Conservation (phyloP, 768 basidiomycete species). For the Phlebiopsis gigantea region DNA sequence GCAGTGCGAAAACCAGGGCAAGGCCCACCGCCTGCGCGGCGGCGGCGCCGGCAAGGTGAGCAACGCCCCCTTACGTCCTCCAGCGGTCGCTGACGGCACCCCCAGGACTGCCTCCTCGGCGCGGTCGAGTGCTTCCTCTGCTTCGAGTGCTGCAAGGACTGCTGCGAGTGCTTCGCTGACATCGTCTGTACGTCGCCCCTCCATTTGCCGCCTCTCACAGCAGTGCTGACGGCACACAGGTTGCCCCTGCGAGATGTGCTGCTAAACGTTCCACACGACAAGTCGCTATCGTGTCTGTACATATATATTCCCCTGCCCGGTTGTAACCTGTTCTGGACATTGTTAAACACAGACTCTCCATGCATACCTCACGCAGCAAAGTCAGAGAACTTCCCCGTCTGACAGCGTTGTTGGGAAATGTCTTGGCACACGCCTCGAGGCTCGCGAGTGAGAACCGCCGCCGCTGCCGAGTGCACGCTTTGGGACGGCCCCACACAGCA, state of each 20-base stretch:
- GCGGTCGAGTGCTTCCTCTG: slow-evolving; percentile 64
- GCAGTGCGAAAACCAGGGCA: slow-evolving; percentile 34
- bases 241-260: slow-evolving; percentile 79
- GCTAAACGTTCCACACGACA: slow-evolving; percentile 30
- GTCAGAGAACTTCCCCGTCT: not conserved
- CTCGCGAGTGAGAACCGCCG: too few relatives aligned
- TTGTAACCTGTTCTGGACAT: not conserved
- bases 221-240: slow-evolving; percentile 34
- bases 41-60: slow-evolving; percentile 64
- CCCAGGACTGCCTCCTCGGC: slow-evolving; percentile 64
- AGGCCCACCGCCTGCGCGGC: slow-evolving; percentile 59
- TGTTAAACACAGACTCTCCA: too few relatives aligned
- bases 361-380: not conserved
- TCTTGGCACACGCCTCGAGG: not conserved
- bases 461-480: too few relatives aligned
- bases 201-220: not conserved
- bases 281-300: not conserved
- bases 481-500: too few relatives aligned
- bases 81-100: not conserved
- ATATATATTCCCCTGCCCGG: not conserved
- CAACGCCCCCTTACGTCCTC: not conserved
- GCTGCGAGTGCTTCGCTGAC: slow-evolving; percentile 66
- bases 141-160: slow-evolving; percentile 54
- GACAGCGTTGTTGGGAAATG: not conserved
- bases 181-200: slow-evolving; percentile 54